Evolutionary conservation across 2,329 filamentous ascomycete species (phyloP).

Genomic region (Penicillium sp.): DNA sequence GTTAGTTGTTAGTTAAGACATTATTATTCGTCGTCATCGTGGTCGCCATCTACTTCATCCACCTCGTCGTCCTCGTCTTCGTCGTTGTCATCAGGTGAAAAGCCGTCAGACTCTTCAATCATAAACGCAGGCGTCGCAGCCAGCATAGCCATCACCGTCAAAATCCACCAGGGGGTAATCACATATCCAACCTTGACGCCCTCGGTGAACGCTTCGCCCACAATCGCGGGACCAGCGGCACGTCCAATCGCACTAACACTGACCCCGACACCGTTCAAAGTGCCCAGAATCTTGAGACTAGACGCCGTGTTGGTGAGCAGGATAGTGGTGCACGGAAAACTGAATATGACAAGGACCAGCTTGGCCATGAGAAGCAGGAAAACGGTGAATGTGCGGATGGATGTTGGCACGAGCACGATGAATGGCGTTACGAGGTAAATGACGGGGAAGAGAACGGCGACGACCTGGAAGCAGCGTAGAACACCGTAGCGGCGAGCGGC

Average conservation of each 20-base stretch:
- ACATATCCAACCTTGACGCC: conserved; percentile 74
- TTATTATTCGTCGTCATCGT: conserved; percentile 2
- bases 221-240: conserved; percentile 70
- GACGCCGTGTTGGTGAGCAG: conserved; percentile 81
- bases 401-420: conserved; percentile 58
- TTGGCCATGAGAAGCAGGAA: conserved; percentile 69
- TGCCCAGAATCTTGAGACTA: conserved; percentile 74
- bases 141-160: conserved; percentile 60
- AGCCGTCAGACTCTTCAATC: conserved; percentile 69
- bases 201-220: conserved; percentile 69
- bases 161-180: conserved; percentile 74
- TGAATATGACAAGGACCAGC: conserved; percentile 71
- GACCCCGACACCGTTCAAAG: conserved; percentile 86
- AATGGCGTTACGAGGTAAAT: conserved; percentile 81
- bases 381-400: conserved; percentile 56
- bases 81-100: conserved; percentile 42
- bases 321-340: conserved; percentile 86
- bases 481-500: conserved; percentile 71
- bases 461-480: conserved; percentile 66
- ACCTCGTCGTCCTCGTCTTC: conserved; percentile 27
- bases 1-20: not conserved
- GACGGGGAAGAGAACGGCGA: conserved; percentile 65
- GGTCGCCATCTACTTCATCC: conserved; percentile 12
- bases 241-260: conserved; percentile 76
- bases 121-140: conserved; percentile 70